Conservation (phyloP, 225 moss, liverwort and hornwort genomes). For the Marchantia paleacea region DNA sequence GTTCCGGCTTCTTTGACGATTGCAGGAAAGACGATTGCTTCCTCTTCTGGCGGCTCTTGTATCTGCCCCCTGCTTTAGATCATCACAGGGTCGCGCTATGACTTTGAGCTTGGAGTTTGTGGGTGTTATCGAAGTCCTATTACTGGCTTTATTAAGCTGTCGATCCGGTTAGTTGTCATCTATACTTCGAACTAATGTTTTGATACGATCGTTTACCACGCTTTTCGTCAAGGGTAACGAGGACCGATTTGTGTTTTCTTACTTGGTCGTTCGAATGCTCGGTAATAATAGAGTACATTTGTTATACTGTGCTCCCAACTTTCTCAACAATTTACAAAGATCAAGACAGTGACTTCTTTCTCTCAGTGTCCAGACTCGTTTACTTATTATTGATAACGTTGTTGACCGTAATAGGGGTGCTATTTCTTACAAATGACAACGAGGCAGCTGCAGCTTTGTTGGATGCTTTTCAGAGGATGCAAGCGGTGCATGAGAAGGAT, state of each 20-base stretch:
- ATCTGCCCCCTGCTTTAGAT: conserved; percentile 58
- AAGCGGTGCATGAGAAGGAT: conserved; percentile 57
- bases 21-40: conserved; percentile 77
- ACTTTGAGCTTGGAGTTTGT: conserved; percentile 51
- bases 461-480: conserved; percentile 50
- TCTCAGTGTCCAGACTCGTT: neutral
- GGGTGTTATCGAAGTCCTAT: conserved; percentile 55
- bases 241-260: neutral
- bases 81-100: conserved; percentile 38
- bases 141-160: conserved; percentile 74
- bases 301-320: neutral
- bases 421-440: conserved; percentile 64
- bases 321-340: neutral
- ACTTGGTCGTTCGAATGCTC: neutral
- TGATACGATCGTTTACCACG: neutral
- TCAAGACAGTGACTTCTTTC: neutral
- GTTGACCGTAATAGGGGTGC: conserved; percentile 52
- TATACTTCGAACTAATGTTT: neutral
- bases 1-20: neutral
- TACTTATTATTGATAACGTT: neutral
- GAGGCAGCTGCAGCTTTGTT: conserved; percentile 54
- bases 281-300: too few species aligned
- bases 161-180: conserved; percentile 64
- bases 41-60: conserved; percentile 63
- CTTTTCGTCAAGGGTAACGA: neutral